Base-by-base conservation (phyloP, 768 basidiomycete species). In the Suillus hirtellus region DNA sequence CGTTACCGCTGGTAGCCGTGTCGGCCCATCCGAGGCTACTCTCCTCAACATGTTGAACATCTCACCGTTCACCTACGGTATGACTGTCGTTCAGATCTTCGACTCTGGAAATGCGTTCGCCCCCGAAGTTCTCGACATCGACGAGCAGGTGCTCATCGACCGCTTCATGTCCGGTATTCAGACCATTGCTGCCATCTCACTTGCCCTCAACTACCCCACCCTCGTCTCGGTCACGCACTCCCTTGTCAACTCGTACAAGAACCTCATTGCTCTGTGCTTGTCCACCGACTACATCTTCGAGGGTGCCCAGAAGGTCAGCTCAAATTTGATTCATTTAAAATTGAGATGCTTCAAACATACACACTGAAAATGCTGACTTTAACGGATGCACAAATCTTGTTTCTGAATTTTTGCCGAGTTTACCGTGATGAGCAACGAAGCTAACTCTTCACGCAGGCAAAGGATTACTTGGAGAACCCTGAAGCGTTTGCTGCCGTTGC, bases 41-140 rank as follows among this genome's bases (percentile, higher is more conserved):
- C 87, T 99, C 70, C 84, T 99, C 69, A 99, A 99, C 92, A 97
- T 99, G 97, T 79, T 99, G 74, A 96, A 96, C 86, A 98, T 99
- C 78, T 99, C 96, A 54, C 95, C 95, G 67, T 97, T 98, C 90
- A 98, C 96, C 50, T 99, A 97, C 82, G 97, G 97, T 73, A 98
- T 99, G 96, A 91, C 88, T 59, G 96, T 99, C 68, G 87, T 96
- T 60, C 95, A 98, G 81, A 96, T 99, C 76, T 99, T 86, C 79
- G 93, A 96, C 82, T 84, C 86, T 65, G 97, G 97, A 73, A 96
- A 96, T 75, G 82, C 89, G 66, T 99, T 99, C 87, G 76, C 90
- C 50, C 90, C 96, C 47, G 79, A 82, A 4, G 94, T 99, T 65
- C 90, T 99, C 68, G 97, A 99, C 76, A 83, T 99, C 68, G 90